Conservation (phyloP, 257 asterid species). For the Fraxinus americana region DNA sequence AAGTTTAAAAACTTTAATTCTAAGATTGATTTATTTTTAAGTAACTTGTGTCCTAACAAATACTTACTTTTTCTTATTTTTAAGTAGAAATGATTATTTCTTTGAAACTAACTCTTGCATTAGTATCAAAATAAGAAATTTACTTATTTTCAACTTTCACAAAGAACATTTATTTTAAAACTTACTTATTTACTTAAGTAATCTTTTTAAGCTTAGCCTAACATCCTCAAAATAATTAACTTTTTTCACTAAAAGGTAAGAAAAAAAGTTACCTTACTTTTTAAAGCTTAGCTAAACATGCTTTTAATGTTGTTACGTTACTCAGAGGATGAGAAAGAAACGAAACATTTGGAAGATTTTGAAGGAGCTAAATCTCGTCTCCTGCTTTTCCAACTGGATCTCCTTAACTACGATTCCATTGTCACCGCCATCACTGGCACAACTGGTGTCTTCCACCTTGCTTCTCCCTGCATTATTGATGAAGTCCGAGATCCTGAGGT, state of each 20-base stretch:
- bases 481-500: slow-evolving; percentile 77
- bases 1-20: not conserved
- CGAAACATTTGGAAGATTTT: slow-evolving; percentile 69
- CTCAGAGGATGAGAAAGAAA: slow-evolving; percentile 73
- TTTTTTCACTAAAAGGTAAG: not conserved
- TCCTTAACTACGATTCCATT: slow-evolving; percentile 68
- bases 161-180: not conserved
- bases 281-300: not conserved
- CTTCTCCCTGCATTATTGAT: slow-evolving; percentile 71
- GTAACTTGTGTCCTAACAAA: not conserved
- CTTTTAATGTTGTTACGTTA: not conserved
- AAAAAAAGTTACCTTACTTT: not conserved
- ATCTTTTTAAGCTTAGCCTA: not conserved
- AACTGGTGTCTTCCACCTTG: slow-evolving; percentile 73
- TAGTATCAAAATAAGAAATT: not conserved
- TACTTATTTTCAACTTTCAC: not conserved
- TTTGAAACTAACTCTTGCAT: not conserved
- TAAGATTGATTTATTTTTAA: not conserved
- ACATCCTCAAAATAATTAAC: not conserved
- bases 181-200: not conserved
- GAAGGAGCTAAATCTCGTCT: slow-evolving; percentile 76
- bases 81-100: not conserved
- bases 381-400: slow-evolving; percentile 67
- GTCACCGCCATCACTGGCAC: slow-evolving; percentile 57
- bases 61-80: not conserved